Conservation (phyloP, 768 basidiomycete genomes). For the Lactarius psammicola region DNA sequence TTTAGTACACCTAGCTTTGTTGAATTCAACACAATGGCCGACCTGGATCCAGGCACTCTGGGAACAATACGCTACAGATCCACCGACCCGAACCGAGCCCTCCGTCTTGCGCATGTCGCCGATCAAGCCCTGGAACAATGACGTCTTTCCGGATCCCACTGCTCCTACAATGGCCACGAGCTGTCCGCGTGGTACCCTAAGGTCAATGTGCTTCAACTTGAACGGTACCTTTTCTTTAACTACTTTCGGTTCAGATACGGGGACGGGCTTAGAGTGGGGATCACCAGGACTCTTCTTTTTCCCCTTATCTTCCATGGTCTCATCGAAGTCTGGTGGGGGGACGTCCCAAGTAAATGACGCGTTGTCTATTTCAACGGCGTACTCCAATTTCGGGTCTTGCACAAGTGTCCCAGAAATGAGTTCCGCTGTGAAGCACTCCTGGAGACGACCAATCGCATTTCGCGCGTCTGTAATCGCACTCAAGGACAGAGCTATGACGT, state of each 20-base stretch:
- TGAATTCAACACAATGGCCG: constrained; percentile 10
- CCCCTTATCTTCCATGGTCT: constrained; percentile 31
- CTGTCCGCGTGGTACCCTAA: constrained; percentile 72
- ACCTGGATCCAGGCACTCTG: constrained; percentile 92
- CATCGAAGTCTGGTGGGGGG: constrained; percentile 52
- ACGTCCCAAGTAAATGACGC: constrained; percentile 89
- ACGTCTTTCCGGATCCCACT: constrained; percentile 71
- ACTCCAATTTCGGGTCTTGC: constrained; percentile 52
- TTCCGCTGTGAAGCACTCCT: constrained; percentile 84
- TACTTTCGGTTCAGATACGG: constrained; percentile 31
- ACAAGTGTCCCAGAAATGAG: constrained; percentile 56
- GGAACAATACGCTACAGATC: constrained; percentile 78
- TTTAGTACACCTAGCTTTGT: constrained; percentile 2
- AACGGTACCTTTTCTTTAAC: constrained; percentile 48
- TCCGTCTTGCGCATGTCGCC: constrained; percentile 78
- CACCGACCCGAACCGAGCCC: constrained; percentile 71
- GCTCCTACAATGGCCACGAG: constrained; percentile 81
- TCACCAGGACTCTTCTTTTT: constrained; percentile 17
- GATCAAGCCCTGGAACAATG: constrained; percentile 68
- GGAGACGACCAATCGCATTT: constrained; percentile 73
- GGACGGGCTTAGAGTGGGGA: constrained; percentile 15
- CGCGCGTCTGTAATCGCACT: constrained; percentile 81
- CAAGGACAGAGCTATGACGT: constrained; percentile 57
- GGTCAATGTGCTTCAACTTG: constrained; percentile 58
- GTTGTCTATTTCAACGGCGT: constrained; percentile 63